Evolutionary conservation across 495 filamentous ascomycete species (phyloP), one percentile per base, ranked within the genome.

Genomic region (Penicillium desertorum): DNA sequence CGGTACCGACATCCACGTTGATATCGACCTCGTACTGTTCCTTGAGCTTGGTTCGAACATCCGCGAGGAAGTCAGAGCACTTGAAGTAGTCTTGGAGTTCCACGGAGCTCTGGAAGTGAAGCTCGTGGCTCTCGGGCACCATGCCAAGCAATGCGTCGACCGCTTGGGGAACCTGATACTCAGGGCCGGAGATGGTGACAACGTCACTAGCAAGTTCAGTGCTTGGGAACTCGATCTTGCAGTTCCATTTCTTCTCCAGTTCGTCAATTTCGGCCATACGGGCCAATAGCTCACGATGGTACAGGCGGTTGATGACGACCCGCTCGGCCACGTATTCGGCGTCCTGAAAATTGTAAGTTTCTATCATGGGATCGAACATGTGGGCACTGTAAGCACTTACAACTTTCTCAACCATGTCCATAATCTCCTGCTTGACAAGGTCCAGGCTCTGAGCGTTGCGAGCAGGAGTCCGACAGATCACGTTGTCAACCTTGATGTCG

Each of bases 381-480:
- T 16, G 19, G n/a, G 25, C 10, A 23, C 3, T 30, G 37, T 30
- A 19, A 32, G 25, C 51, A 78, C 84, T 76, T 77, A 89, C 86
- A 52, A 87, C 92, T 75, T 96, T 90, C 74, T 98, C 92, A 46
- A 98, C 94, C 94, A 97, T 98, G 65, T 96, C 93, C 81, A 99
- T 89, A 63, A 99, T 99, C 77, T 99, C 94, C 67, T 90, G 89
- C 82, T 98, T 99, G 55, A 99, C 94, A 23, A 96, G 79, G 71
- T 99, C 94, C 41, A 99, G 79, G 67, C 91, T 96, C 72, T 95
- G 89, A 36, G 94, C 94, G 74, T 99, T 99, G 55, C 94, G 89
- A 59, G 94, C 94, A 14, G 94, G 94, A 1, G 94, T 99, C 23
- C 95, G 88, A 71, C 95, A 98, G 64, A 99, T 96, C 60, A 99